These are phyloP conservation scores for Aspergillus kassunensis DNA, from an alignment of 495 filamentous ascomycete genomes.

Conservation along the genomic window DNA sequence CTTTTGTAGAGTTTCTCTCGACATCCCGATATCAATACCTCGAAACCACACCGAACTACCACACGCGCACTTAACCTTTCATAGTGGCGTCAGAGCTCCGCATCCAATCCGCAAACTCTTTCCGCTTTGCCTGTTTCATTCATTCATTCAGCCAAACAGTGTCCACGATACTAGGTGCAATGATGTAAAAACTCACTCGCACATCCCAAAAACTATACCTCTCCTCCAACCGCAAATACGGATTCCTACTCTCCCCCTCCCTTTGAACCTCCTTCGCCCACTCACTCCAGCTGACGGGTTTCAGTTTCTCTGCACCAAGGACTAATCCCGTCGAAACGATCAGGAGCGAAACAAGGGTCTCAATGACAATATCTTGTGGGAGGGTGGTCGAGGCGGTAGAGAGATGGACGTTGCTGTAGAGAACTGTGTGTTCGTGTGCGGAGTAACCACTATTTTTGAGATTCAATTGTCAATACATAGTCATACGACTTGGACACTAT, in stretches of 20 bases:
- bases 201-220: constrained; percentile 65
- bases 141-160: too few relatives aligned
- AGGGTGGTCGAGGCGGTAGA: constrained; percentile 50
- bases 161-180: too few relatives aligned
- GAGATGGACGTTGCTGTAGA: constrained; percentile 55
- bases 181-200: constrained; percentile 49
- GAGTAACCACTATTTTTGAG: constrained; percentile 83
- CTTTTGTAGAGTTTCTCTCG: too few relatives aligned
- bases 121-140: constrained; percentile 60
- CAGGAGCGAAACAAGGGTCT: constrained; percentile 59
- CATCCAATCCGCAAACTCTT: constrained; percentile 74
- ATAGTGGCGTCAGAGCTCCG: constrained; percentile 36
- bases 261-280: constrained; percentile 82
- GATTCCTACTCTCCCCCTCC: constrained; percentile 52
- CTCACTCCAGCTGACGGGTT: constrained; percentile 75
- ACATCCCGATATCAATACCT: too few relatives aligned
- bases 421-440: constrained; percentile 74
- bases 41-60: too few relatives aligned
- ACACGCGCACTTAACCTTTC: too few relatives aligned
- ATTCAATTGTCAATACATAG: too few relatives aligned
- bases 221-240: constrained; percentile 53
- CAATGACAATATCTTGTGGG: constrained; percentile 67
- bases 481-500: too few relatives aligned
- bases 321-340: constrained; percentile 69
- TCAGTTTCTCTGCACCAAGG: constrained; percentile 60